Percentiles rank a stretch among this genome's conserved stretches.
Conservation (phyloP, 2,329 filamentous ascomycete genomes). For the Blastomyces parvus region DNA sequence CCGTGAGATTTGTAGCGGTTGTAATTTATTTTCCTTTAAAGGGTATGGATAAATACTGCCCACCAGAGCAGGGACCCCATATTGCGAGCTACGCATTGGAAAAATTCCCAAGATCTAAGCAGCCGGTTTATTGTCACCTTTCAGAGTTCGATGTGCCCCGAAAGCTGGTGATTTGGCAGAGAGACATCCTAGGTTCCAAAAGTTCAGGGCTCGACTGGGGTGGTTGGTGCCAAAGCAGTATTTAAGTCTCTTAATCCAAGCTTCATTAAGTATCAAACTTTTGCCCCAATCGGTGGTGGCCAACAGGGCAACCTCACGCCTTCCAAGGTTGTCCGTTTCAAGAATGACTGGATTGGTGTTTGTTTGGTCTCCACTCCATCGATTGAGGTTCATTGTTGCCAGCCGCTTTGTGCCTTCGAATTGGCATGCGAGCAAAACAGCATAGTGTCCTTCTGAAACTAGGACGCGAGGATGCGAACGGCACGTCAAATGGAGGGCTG, state of each 20-base stretch:
- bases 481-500: neutral
- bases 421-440: neutral
- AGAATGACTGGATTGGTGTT: neutral
- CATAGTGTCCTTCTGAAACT: neutral
- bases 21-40: neutral
- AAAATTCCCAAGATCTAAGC: neutral
- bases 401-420: too few species aligned
- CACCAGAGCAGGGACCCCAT: neutral
- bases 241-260: neutral
- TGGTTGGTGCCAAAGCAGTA: neutral
- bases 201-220: neutral
- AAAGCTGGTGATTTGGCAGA: neutral
- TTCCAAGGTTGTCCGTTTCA: neutral
- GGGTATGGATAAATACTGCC: neutral
- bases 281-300: neutral
- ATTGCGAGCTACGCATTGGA: neutral
- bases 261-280: neutral
- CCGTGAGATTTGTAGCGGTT: neutral
- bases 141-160: neutral
- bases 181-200: neutral
- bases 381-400: neutral
- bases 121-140: neutral
- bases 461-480: too few species aligned
- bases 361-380: neutral
- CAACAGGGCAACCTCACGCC: neutral